Base-by-base conservation (phyloP, 768 basidiomycete species). In the Hemileccinum rubropunctum region DNA sequence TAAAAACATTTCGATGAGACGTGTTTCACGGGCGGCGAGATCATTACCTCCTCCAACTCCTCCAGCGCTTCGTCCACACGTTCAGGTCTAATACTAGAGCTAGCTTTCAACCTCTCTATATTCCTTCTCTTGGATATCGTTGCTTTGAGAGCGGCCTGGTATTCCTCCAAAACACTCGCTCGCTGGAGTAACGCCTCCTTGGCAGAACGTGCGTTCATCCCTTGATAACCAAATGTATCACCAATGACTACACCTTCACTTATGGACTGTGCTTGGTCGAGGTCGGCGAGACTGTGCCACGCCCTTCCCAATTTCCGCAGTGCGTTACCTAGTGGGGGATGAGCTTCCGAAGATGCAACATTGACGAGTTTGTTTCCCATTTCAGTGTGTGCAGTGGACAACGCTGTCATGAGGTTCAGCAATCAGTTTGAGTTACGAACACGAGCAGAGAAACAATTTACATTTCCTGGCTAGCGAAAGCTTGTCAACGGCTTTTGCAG, bases 181-280 rank as follows among this genome's bases (percentile, higher is more conserved):
- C 97, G 85, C 75, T 94, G 91, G 46, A 84, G 79, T 9, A 98
- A 71, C 0, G 97, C 95, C 67, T 95, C 93, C 67, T 97, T 98
- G 2, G 97, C 97, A 17, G 95, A 91, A 39, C 88, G 80, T n/a
- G 97, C 93, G 62, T 99, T 98, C 72, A 95, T 77, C 17, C 94
- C 91, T 68, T 98, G 95, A 69, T 99, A 99, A 2, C 93, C 93
- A 45, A 98, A 73, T 0, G 92, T 87, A 69, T 99, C 97, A n/a
- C 94, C 95, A 23, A 99, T 71, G 37, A 98, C 86, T 26, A 98
- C 91, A 58, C 91, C 92, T 76, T 98, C 95, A 59, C 88, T 93
- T 53, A 93, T 89, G 28, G 91, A 84, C 69, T 97, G 91, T 3
- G 92, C 89, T 54, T 90, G 87, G 57, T 92, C 87, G 50, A 97